These are phyloP conservation scores for Termitomyces sp. DNA, from an alignment of 768 basidiomycete species.

Conservation along the genomic window DNA sequence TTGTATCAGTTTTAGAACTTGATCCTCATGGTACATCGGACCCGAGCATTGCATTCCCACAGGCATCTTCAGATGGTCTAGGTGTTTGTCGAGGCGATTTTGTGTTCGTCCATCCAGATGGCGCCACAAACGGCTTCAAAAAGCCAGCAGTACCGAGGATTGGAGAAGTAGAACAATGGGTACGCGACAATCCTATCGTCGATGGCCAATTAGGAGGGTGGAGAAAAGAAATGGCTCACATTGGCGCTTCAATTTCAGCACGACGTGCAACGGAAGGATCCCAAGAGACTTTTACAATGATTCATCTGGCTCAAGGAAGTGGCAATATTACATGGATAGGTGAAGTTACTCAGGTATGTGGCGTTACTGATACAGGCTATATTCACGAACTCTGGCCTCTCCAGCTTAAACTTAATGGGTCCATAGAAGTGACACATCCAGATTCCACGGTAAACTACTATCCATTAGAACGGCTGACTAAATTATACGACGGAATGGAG, in stretches of 20 bases:
- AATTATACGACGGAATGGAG: conserved; percentile 77
- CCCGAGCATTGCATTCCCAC: conserved; percentile 33
- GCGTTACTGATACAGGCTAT: conserved; percentile 2
- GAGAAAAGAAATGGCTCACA: conserved; percentile 66
- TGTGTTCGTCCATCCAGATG: conserved; percentile 72
- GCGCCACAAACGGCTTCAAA: conserved; percentile 66
- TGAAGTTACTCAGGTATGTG: conserved; percentile 70
- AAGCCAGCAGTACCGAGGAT: conserved; percentile 74
- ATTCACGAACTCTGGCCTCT: neutral
- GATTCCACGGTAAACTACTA: conserved; percentile 44
- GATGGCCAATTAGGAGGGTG: conserved; percentile 59
- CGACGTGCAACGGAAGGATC: conserved; percentile 33
- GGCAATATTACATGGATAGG: conserved; percentile 72
- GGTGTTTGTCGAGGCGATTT: conserved; percentile 83
- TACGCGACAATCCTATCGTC: conserved; percentile 52
- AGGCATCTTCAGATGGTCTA: conserved; percentile 48
- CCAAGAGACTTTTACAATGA: conserved; percentile 34
- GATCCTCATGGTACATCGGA: conserved; percentile 77
- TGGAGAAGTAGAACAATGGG: conserved; percentile 81
- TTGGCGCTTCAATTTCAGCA: conserved; percentile 54
- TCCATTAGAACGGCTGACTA: conserved; percentile 64
- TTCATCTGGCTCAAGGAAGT: conserved; percentile 34
- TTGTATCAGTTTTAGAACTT: conserved; percentile 81
- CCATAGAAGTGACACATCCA: conserved; percentile 68
- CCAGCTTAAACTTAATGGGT: conserved; percentile 72